Percentiles rank a stretch among this genome's conserved stretches.
These are phyloP conservation scores for Ganoderma lucidum DNA, from an alignment of 1,284 basidiomycete genomes.

Conservation along the genomic window DNA sequence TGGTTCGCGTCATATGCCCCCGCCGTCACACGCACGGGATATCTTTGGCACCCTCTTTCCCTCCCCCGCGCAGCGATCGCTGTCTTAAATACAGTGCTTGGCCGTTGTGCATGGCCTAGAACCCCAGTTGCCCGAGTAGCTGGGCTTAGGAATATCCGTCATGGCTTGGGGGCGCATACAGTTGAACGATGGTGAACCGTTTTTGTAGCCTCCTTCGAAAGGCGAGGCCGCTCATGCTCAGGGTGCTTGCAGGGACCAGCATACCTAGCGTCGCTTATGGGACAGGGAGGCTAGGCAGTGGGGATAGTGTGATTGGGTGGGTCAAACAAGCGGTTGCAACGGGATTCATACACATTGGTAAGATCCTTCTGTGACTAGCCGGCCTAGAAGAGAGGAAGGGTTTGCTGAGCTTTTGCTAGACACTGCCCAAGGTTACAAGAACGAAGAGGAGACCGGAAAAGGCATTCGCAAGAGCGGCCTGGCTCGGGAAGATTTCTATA, in stretches of 20 bases:
- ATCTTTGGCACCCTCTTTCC: not conserved
- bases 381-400: not conserved
- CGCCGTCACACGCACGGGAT: not conserved
- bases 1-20: too few relatives aligned
- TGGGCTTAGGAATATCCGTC: not conserved
- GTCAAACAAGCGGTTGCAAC: slow-evolving; percentile 42
- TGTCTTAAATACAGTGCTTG: not conserved
- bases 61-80: not conserved
- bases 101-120: not conserved
- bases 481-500: slow-evolving; percentile 43
- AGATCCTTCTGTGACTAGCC: not conserved
- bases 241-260: slow-evolving; percentile 42
- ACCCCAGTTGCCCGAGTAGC: not conserved
- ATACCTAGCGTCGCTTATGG: slow-evolving; percentile 67
- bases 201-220: not conserved
- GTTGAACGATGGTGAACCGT: slow-evolving; percentile 60
- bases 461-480: slow-evolving; percentile 48
- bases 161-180: slow-evolving; percentile 59
- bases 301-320: slow-evolving; percentile 41
- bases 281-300: slow-evolving; percentile 57
- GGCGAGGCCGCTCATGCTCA: not conserved
- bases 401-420: slow-evolving; percentile 26
- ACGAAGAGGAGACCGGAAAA: slow-evolving; percentile 49
- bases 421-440: slow-evolving; percentile 46
- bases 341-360: slow-evolving; percentile 43